Base-by-base conservation (phyloP, 495 filamentous ascomycete species). In the Parachaetomium inaequale region DNA sequence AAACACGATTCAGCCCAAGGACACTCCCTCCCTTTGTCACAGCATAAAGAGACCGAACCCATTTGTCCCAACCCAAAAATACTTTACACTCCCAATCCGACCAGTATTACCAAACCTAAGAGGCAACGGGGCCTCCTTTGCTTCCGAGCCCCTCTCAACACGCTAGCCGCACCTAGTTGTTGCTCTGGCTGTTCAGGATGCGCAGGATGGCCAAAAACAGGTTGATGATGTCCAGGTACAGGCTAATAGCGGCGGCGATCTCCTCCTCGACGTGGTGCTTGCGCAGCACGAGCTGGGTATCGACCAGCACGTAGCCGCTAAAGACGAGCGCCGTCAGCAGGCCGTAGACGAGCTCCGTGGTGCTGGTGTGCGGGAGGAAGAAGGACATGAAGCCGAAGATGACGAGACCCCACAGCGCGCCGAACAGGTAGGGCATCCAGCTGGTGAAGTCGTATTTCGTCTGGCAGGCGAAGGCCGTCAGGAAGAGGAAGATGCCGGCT, bases 221-320 rank as follows among this genome's bases (percentile, higher is more conserved):
- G 79, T 98, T 98, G 78, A 98, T 88, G 66, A 98, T 86, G 74
- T 98, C 94, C 43, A 99, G 79, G 73, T 99, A 99, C 51, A 99
- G 82, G 70, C 89, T 90, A 71, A 99, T 96, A 1, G 92, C 88
- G 53, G 94, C 94, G 0, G 92, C 93, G 72, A 99, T 97, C 82
- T 99, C 94, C 83, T 99, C 94, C 77, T 99, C 94, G 55, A 96
- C 92, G 70, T 98, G 95, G 69, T 96, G 93, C 72, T 94, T 90
- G 63, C 92, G 85, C 84, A 98, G 87, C 31, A 98, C 85, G 53
- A 98, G 77, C 82, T 98, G 93, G 2, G 94, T 98, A 72, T 98
- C 94, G 21, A 98, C 91, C 5, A 98, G 81, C 63, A 98, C 93
- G 73, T 98, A 99, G 0, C 81, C 93, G 36, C 85, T 89, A 81